Evolutionary conservation across 2,329 filamentous ascomycete species (phyloP).

Genomic region (Trichoderma harzianum): DNA sequence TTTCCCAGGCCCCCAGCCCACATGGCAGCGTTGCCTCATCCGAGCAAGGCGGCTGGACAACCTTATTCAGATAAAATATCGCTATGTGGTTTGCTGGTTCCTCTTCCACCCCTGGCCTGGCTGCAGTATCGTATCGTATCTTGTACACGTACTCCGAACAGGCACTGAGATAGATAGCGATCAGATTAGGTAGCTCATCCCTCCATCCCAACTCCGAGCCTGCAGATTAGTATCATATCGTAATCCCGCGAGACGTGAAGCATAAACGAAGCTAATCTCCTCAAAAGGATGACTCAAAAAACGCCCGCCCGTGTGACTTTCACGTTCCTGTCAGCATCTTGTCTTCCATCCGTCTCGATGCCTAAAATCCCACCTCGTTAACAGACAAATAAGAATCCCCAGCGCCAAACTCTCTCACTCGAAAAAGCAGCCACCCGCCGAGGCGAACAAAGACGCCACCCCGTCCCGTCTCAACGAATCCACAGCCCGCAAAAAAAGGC

Average conservation of each 20-base stretch:
- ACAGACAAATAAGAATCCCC: not conserved
- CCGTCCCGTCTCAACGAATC: not conserved
- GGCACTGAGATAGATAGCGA: not conserved
- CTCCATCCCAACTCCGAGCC: not conserved
- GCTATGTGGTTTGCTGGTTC: not conserved
- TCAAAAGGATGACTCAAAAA: not conserved
- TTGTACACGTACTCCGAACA: not conserved
- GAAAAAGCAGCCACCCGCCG: not conserved
- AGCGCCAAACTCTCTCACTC: not conserved
- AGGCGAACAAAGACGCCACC: not conserved
- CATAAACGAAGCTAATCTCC: not conserved
- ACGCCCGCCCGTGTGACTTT: not conserved
- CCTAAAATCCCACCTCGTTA: not conserved
- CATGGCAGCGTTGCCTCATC: constrained; percentile 7
- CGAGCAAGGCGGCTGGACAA: not conserved
- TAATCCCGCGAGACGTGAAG: not conserved
- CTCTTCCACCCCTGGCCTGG: not conserved
- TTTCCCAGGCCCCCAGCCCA: not conserved
- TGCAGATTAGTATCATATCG: not conserved
- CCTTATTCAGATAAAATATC: not conserved
- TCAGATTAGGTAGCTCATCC: not conserved
- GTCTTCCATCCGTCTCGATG: not conserved
- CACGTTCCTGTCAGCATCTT: constrained; percentile 3
- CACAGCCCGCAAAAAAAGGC: not conserved
- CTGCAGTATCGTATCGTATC: not conserved